phyloP scores from a whole-genome alignment of 1,284 basidiomycete genomes.

The Sporisorium scitamineum region DNA sequence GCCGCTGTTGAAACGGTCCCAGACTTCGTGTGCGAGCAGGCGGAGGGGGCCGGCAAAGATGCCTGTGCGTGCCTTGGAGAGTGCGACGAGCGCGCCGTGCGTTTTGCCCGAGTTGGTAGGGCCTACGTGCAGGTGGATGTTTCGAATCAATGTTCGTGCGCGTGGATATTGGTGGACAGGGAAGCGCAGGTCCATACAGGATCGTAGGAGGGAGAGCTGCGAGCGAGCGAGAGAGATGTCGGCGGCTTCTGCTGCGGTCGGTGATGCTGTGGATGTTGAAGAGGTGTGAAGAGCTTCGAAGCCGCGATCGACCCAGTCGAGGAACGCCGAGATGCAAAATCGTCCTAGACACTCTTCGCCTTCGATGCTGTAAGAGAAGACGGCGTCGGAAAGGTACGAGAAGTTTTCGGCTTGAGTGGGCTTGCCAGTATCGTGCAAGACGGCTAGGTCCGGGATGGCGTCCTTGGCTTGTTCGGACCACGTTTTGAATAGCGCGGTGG shows the following conservation, averaged over 20 bases:
- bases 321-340: constrained; percentile 32
- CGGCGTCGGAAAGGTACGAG: constrained; percentile 18
- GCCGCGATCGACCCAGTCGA: constrained; percentile 44
- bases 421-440: constrained; percentile 17
- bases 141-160: constrained; percentile 75
- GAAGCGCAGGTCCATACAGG: constrained; percentile 51
- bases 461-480: constrained; percentile 32
- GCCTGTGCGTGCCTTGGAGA: constrained; percentile 81
- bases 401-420: constrained; percentile 3
- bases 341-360: constrained; percentile 38
- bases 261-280: neutral
- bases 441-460: constrained; percentile 10
- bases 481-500: constrained; percentile 17
- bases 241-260: neutral
- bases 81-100: constrained; percentile 87
- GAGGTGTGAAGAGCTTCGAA: constrained; percentile 3
- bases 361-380: constrained; percentile 26
- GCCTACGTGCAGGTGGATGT: constrained; percentile 93
- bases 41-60: constrained; percentile 92
- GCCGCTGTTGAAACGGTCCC: constrained; percentile 88
- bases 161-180: constrained; percentile 68
- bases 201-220: constrained; percentile 44
- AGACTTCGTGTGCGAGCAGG: constrained; percentile 94
- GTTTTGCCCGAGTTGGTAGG: constrained; percentile 99
- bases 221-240: constrained; percentile 32